Percentiles rank a stretch among this genome's conserved stretches.
These are phyloP conservation scores for Aschersonia sp. DNA, from an alignment of 2,329 filamentous ascomycete species.

Conservation along the genomic window DNA sequence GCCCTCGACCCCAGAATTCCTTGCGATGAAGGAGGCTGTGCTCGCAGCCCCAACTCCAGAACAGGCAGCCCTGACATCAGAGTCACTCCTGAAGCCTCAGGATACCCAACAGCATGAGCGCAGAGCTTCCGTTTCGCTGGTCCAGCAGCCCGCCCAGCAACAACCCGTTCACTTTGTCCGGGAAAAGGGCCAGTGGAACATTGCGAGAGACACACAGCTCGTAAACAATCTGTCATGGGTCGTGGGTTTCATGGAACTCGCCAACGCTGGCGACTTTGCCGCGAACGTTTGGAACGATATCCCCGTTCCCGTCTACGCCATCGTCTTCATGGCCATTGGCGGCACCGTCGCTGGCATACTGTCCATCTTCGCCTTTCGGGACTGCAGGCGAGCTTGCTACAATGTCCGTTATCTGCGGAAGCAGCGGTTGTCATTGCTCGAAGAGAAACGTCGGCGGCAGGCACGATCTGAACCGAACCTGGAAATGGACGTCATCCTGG, in stretches of 20 bases:
- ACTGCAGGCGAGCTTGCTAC: slow-evolving; percentile 24
- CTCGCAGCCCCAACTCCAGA: neutral
- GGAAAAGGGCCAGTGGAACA: neutral
- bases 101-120: neutral
- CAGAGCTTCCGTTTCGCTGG: neutral
- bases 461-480: slow-evolving; percentile 2
- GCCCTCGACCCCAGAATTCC: neutral
- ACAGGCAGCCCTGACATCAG: neutral
- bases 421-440: slow-evolving; percentile 22
- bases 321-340: slow-evolving; percentile 37
- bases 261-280: slow-evolving; percentile 41
- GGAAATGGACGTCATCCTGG: slow-evolving; percentile 21
- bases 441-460: slow-evolving; percentile 5
- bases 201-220: slow-evolving; percentile 8
- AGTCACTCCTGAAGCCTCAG: neutral
- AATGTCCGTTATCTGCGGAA: slow-evolving; percentile 30
- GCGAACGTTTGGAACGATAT: slow-evolving; percentile 42
- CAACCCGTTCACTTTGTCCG: slow-evolving; percentile 7
- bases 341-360: slow-evolving; percentile 29
- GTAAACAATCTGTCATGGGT: slow-evolving; percentile 15
- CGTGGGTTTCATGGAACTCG: slow-evolving; percentile 37
- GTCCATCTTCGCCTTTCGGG: slow-evolving; percentile 28
- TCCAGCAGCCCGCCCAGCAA: neutral
- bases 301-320: slow-evolving; percentile 32
- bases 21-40: slow-evolving; percentile 3